Evolutionary conservation across 2,329 filamentous ascomycete genomes (phyloP).

Genomic region (Colletotrichum shisoi): DNA sequence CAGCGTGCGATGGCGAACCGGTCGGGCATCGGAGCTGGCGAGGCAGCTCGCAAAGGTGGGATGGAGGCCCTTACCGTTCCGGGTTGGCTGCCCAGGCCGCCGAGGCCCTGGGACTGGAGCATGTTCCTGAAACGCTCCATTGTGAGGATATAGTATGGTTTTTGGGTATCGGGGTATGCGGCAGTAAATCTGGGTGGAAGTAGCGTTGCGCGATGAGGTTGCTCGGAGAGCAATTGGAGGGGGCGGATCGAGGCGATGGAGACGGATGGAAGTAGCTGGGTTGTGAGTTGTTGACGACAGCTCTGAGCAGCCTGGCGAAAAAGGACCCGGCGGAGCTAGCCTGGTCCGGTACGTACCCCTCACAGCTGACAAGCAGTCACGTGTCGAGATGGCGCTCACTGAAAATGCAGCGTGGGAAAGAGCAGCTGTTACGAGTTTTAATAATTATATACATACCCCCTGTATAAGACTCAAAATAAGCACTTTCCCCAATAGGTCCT

Average conservation of each 20-base stretch:
- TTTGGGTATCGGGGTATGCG: neutral
- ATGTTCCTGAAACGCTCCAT: constrained; percentile 96
- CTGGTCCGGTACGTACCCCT: constrained; percentile 34
- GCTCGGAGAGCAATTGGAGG: constrained; percentile 16
- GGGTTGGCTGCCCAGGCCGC: constrained; percentile 66
- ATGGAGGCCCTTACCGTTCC: constrained; percentile 63
- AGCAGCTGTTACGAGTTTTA: neutral
- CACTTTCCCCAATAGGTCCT: too few species aligned
- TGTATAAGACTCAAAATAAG: too few species aligned
- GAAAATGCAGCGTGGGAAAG: neutral
- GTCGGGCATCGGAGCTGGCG: constrained; percentile 13
- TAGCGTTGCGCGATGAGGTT: constrained; percentile 4
- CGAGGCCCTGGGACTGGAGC: constrained; percentile 79
- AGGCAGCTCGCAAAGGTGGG: constrained; percentile 31
- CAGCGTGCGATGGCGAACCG: neutral
- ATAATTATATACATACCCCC: accelerated
- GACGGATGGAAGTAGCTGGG: constrained; percentile 38
- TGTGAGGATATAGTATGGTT: constrained; percentile 40
- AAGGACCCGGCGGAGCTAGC: constrained; percentile 39
- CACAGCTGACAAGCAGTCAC: constrained; percentile 31
- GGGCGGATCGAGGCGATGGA: constrained; percentile 32
- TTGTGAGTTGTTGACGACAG: constrained; percentile 45
- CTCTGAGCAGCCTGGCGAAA: constrained; percentile 47
- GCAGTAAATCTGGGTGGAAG: neutral
- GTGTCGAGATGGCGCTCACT: neutral